Evolutionary conservation across 495 filamentous ascomycete genomes (phyloP).

Genomic region (Parachaetomium inaequale): DNA sequence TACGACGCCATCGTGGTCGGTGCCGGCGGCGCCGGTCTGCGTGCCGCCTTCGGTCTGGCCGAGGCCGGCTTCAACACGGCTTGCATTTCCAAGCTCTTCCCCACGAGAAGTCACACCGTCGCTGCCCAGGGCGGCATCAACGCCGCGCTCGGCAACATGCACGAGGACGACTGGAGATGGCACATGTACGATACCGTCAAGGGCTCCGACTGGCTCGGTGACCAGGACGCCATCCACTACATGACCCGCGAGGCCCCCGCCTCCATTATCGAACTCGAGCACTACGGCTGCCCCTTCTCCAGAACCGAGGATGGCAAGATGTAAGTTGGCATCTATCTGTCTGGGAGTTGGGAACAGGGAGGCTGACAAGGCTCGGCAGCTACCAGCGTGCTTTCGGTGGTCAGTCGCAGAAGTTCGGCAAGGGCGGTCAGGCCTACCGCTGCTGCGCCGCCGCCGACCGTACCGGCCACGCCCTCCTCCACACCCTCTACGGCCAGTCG

Average conservation of each 20-base stretch:
- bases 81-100: slow-evolving; percentile 97
- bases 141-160: slow-evolving; percentile 87
- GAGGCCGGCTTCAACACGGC: slow-evolving; percentile 98
- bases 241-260: slow-evolving; percentile 95
- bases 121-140: slow-evolving; percentile 94
- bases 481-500: slow-evolving; percentile 98
- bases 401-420: slow-evolving; percentile 90
- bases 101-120: slow-evolving; percentile 92
- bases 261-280: slow-evolving; percentile 90
- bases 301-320: slow-evolving; percentile 96
- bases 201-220: slow-evolving; percentile 96
- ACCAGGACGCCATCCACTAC: slow-evolving; percentile 99
- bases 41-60: slow-evolving; percentile 92
- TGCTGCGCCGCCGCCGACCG: slow-evolving; percentile 92
- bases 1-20: slow-evolving; percentile 88
- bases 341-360: background rate
- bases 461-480: slow-evolving; percentile 93
- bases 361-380: slow-evolving; percentile 26
- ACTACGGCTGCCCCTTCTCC: slow-evolving; percentile 97
- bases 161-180: slow-evolving; percentile 96
- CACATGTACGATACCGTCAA: slow-evolving; percentile 99
- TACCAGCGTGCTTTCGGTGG: slow-evolving; percentile 98
- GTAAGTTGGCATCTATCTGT: slow-evolving; percentile 36
- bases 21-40: slow-evolving; percentile 88
- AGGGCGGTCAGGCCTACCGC: slow-evolving; percentile 95